These are phyloP conservation scores for Cercospora nicotianae DNA, from an alignment of 2,329 filamentous ascomycete species.

Conservation along the genomic window DNA sequence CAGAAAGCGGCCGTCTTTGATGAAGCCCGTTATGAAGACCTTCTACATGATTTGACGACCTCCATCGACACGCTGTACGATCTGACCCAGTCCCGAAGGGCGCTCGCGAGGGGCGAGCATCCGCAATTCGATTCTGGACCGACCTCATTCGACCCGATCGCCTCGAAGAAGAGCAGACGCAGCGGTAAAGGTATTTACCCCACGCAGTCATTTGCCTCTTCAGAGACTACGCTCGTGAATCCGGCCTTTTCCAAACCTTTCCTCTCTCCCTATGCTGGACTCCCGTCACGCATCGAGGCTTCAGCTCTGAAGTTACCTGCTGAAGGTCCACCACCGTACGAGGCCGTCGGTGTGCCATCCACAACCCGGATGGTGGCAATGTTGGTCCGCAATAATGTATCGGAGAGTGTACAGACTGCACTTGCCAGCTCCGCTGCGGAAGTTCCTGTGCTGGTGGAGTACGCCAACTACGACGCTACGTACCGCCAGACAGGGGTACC, in stretches of 20 bases:
- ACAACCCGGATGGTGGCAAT: conserved; percentile 49
- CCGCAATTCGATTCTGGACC: conserved; percentile 32
- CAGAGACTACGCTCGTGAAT: conserved; percentile 48
- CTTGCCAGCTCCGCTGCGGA: conserved; percentile 39
- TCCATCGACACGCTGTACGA: conserved; percentile 80
- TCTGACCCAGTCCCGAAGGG: conserved; percentile 64
- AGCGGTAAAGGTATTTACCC: conserved; percentile 20
- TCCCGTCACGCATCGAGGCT: conserved; percentile 48
- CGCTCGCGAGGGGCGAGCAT: conserved; percentile 42
- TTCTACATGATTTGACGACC: conserved; percentile 71
- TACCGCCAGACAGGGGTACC: conserved; percentile 51
- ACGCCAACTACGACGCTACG: conserved; percentile 55
- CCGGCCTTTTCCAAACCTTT: conserved; percentile 33
- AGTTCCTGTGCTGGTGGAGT: conserved; percentile 68
- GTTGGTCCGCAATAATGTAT: conserved; percentile 35
- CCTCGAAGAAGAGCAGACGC: conserved; percentile 19
- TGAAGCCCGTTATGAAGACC: conserved; percentile 70
- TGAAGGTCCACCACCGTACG: conserved; percentile 52
- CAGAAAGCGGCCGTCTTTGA: conserved; percentile 56
- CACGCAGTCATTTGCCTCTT: conserved; percentile 39
- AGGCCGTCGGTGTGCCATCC: conserved; percentile 47
- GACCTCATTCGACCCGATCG: neutral
- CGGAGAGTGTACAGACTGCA: conserved; percentile 34
- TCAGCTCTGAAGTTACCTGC: conserved; percentile 47
- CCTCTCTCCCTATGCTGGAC: conserved; percentile 38